phyloP scores from a whole-genome alignment of 352 stramenopile species.

The Plasmopara viticola region DNA sequence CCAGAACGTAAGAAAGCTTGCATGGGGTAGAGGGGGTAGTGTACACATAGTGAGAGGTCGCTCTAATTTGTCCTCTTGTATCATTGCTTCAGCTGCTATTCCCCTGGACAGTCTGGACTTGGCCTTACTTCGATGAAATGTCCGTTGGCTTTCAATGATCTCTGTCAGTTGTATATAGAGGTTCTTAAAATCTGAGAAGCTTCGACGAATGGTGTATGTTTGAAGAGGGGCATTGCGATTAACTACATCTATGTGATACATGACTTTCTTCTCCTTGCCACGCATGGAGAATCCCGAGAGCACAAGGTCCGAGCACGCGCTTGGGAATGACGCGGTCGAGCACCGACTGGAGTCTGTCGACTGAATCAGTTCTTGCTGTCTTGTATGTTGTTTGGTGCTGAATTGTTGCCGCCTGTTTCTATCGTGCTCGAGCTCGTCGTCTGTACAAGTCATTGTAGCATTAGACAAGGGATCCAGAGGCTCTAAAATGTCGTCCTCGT shows the following conservation, averaged over 20 bases:
- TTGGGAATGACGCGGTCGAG: slow-evolving; percentile 36
- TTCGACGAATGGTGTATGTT: slow-evolving; percentile 83
- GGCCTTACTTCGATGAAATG: slow-evolving; percentile 44
- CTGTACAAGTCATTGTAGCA: slow-evolving; percentile 23
- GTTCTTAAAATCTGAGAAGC: slow-evolving; percentile 80
- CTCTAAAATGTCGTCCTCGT: slow-evolving; percentile 25
- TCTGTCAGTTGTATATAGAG: slow-evolving; percentile 63
- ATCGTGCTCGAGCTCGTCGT: slow-evolving; percentile 32
- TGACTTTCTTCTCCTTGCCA: slow-evolving; percentile 69
- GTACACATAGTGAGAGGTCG: slow-evolving; percentile 50
- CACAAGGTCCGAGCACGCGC: slow-evolving; percentile 46
- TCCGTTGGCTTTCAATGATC: slow-evolving; percentile 52
- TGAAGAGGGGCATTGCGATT: slow-evolving; percentile 61
- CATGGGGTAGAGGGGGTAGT: slow-evolving; percentile 62
- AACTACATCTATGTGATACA: slow-evolving; percentile 86
- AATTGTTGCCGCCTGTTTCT: slow-evolving; percentile 13
- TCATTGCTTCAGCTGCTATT: slow-evolving; percentile 11
- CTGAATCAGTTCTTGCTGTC: slow-evolving; percentile 16
- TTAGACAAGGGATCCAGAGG: slow-evolving; percentile 16
- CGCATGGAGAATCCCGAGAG: slow-evolving; percentile 67
- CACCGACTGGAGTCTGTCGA: slow-evolving; percentile 32
- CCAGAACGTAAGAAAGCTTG: slow-evolving; percentile 73
- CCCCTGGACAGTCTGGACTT: slow-evolving; percentile 19
- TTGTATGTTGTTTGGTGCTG: slow-evolving; percentile 11
- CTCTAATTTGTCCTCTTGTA: slow-evolving; percentile 37